Conservation (phyloP, 306 rosid species). For the Hippophae tibetana region DNA sequence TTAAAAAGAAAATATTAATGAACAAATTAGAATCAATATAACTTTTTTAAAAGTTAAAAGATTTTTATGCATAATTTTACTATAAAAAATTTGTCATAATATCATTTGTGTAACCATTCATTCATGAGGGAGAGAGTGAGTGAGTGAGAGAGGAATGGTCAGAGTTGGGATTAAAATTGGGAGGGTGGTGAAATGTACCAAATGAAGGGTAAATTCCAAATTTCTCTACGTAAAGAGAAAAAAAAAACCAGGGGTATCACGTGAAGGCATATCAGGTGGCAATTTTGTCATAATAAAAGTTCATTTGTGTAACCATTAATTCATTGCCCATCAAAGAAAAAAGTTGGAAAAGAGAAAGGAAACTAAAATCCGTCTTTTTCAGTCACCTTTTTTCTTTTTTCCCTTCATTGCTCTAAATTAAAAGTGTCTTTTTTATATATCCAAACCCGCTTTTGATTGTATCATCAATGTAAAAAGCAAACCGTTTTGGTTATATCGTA, state of each 20-base stretch:
- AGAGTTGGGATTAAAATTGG: conserved; percentile 9
- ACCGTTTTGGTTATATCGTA: background rate
- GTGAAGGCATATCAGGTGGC: conserved; percentile 45
- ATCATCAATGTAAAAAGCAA: conserved; percentile 13
- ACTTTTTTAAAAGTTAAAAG: too few relatives aligned
- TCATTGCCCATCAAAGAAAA: conserved; percentile 15
- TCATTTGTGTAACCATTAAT: conserved; percentile 20
- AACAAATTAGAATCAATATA: too few relatives aligned
- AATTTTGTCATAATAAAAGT: conserved; percentile 42
- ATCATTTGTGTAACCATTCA: too few relatives aligned
- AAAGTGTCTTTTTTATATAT: conserved; percentile 16
- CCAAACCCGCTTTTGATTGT: conserved; percentile 8
- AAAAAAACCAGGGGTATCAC: conserved; percentile 39
- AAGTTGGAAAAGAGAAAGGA: conserved; percentile 15
- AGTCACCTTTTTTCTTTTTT: conserved; percentile 14
- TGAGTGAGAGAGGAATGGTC: background rate
- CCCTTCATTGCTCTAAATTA: conserved; percentile 23
- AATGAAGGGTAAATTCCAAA: conserved; percentile 8
- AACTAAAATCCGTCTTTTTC: conserved; percentile 14
- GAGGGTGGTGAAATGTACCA: conserved; percentile 28
- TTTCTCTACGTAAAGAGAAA: conserved; percentile 16
- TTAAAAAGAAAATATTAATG: too few relatives aligned
- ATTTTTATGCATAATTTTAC: too few relatives aligned
- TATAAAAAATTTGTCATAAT: too few relatives aligned
- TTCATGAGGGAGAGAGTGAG: background rate